Evolutionary conservation across 305 asterid genomes (phyloP).

Genomic region (Lippia alba): DNA sequence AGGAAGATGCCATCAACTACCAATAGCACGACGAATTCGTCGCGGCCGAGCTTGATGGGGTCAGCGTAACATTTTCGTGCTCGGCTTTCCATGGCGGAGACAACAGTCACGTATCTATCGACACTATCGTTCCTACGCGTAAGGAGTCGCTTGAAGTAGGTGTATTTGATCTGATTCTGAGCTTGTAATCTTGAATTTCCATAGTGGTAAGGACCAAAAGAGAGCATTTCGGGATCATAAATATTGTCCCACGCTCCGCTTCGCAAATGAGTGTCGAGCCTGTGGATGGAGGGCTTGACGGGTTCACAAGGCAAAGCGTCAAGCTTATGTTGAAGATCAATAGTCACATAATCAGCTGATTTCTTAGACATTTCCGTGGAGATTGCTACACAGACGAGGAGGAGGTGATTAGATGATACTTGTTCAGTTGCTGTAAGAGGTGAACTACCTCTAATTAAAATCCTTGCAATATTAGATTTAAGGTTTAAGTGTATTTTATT

Average conservation of each 20-base stretch:
- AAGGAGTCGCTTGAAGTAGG: constrained; percentile 22
- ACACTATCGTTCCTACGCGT: constrained; percentile 7
- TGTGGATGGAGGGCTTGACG: constrained; percentile 5
- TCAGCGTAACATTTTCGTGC: constrained; percentile 19
- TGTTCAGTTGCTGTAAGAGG: background rate
- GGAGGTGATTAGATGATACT: background rate
- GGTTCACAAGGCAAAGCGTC: background rate
- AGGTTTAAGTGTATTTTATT: too few relatives aligned
- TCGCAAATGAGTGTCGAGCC: constrained; percentile 17
- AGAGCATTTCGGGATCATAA: constrained; percentile 24
- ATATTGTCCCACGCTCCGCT: background rate
- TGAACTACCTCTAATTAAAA: background rate
- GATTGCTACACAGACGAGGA: background rate
- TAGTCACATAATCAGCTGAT: background rate
- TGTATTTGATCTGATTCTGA: constrained; percentile 20
- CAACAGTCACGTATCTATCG: background rate
- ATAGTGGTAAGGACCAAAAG: constrained; percentile 34
- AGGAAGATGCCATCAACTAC: constrained; percentile 30
- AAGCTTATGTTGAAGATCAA: background rate
- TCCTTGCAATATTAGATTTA: too few relatives aligned
- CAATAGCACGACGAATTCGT: constrained; percentile 17
- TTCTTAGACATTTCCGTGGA: background rate
- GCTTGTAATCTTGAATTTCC: background rate
- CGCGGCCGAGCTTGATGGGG: background rate
- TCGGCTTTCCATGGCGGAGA: background rate